Percentiles rank a stretch among this genome's conserved stretches.
phyloP scores from a whole-genome alignment of 306 rosid species.

The Quercus aquifolioides region DNA sequence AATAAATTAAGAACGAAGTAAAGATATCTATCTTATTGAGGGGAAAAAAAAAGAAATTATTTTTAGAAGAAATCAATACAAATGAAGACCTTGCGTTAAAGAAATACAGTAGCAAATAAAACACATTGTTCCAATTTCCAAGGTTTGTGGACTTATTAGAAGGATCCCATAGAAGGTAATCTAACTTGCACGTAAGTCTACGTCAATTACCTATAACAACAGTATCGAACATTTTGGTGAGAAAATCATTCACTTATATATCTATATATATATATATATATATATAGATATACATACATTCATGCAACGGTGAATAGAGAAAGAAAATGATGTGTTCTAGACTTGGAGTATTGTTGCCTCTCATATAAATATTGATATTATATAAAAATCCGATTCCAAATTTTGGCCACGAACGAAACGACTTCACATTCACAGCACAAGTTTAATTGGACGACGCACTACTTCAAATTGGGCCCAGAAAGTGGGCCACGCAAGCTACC shows the following conservation, averaged over 20 bases:
- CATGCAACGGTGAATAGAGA: not conserved
- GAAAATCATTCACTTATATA: not conserved
- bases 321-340: not conserved
- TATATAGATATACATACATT: no score
- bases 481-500: conserved; percentile 26
- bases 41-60: no score
- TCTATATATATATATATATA: no score
- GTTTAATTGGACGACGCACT: conserved; percentile 28
- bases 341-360: not conserved
- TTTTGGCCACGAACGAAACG: not conserved
- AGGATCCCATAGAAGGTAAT: not conserved
- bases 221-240: not conserved
- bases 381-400: not conserved
- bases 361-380: not conserved
- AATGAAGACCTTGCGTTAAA: not conserved
- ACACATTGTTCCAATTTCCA: not conserved
- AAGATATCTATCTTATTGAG: no score
- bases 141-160: not conserved
- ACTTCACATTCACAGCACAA: not conserved
- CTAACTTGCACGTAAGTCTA: not conserved
- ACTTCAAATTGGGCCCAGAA: conserved; percentile 24
- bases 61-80: not conserved
- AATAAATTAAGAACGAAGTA: no score
- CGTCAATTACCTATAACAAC: not conserved
- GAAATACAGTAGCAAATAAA: not conserved